Evolutionary conservation across 345 rosid species (phyloP).

Genomic region (Eucalyptus rudis): DNA sequence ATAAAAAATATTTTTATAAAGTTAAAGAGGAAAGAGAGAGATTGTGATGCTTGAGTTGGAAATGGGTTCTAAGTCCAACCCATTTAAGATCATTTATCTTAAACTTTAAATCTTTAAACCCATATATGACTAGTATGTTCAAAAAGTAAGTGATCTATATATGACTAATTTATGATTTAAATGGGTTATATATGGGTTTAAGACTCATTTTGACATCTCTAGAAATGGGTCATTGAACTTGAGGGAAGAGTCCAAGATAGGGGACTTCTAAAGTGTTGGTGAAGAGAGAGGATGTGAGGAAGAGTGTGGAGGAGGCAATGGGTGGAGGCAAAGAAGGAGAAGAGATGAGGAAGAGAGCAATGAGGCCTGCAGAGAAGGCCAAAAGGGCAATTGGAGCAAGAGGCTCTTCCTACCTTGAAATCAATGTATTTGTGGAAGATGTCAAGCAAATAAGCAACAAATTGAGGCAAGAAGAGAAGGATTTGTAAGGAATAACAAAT

Average conservation of each 20-base stretch:
- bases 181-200: too few relatives aligned
- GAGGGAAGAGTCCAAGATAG: conserved; percentile 6
- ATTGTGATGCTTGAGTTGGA: too few relatives aligned
- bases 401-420: conserved; percentile 7
- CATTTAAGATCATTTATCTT: too few relatives aligned
- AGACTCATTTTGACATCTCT: too few relatives aligned
- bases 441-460: not conserved
- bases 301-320: not conserved
- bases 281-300: conserved; percentile 2
- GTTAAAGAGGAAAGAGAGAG: too few relatives aligned
- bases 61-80: too few relatives aligned
- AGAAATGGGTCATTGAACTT: not conserved
- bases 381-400: not conserved
- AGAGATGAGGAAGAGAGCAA: conserved; percentile 5
- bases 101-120: too few relatives aligned
- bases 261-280: conserved; percentile 5
- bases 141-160: too few relatives aligned
- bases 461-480: not conserved
- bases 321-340: not conserved
- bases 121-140: too few relatives aligned
- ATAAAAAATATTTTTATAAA: too few relatives aligned
- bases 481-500: not conserved
- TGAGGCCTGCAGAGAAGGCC: not conserved
- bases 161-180: too few relatives aligned
- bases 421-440: not conserved